Conservation (phyloP, 352 stramenopile genomes). For the Globisporangium carolinianum region DNA sequence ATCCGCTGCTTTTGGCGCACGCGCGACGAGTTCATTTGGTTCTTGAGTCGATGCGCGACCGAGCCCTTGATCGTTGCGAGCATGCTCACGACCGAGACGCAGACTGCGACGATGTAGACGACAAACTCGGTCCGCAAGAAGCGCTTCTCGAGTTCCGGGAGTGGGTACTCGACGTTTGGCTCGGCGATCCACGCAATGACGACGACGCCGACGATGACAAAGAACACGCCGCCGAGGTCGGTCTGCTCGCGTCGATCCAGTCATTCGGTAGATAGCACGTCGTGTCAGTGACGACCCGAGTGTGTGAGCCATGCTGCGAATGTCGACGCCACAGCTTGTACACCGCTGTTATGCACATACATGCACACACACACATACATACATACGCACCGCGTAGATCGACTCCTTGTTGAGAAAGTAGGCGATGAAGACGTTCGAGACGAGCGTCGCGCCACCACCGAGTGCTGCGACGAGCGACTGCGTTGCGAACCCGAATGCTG, state of each 20-base stretch:
- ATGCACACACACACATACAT: background rate
- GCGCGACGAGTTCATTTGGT: slow-evolving; percentile 79
- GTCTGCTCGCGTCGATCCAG: slow-evolving; percentile 22
- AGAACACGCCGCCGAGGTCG: slow-evolving; percentile 75
- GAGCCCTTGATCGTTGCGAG: slow-evolving; percentile 87
- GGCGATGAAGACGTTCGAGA: slow-evolving; percentile 85
- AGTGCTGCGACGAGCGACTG: slow-evolving; percentile 86
- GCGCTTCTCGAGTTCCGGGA: slow-evolving; percentile 76
- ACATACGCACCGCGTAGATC: slow-evolving; percentile 42
- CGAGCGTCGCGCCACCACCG: slow-evolving; percentile 77
- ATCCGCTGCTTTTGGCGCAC: slow-evolving; percentile 76
- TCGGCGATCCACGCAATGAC: slow-evolving; percentile 84
- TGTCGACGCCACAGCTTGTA: too few relatives aligned
- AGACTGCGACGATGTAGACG: slow-evolving; percentile 75
- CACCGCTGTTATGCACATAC: background rate
- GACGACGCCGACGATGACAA: slow-evolving; percentile 84
- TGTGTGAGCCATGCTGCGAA: background rate
- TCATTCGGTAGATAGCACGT: background rate
- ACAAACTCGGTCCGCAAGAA: slow-evolving; percentile 74
- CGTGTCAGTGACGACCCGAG: background rate
- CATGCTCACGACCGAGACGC: slow-evolving; percentile 72
- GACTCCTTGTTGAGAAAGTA: slow-evolving; percentile 81
- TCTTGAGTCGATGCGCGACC: slow-evolving; percentile 76
- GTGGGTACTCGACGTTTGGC: slow-evolving; percentile 78
- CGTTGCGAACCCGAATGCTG: slow-evolving; percentile 85